A percentile compares a stretch with the other conserved stretches of the same genome.
These are phyloP conservation scores for Boechera divaricarpa DNA, from an alignment of 345 rosid genomes.

Conservation along the genomic window DNA sequence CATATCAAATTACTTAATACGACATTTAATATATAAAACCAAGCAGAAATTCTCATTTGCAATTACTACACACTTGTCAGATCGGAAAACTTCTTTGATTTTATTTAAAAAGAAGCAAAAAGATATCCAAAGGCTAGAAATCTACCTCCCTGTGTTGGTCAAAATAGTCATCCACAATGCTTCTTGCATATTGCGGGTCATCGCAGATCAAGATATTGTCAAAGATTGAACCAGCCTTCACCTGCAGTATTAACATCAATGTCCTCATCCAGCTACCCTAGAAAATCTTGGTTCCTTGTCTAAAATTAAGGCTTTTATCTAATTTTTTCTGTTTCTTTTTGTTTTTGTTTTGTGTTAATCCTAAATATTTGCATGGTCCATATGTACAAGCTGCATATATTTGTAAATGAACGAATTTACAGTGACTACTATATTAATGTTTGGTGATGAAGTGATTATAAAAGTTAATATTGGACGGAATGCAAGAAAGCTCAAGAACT, in stretches of 20 bases:
- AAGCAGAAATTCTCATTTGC: not conserved
- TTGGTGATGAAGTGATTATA: constrained; percentile 1
- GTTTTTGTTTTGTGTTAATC: not conserved
- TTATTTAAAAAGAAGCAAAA: constrained; percentile 5
- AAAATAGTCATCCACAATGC: constrained; percentile 68
- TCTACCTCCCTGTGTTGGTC: constrained; percentile 72
- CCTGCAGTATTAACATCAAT: constrained; percentile 54
- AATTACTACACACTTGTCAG: constrained; percentile 5
- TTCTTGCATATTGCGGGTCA: constrained; percentile 89
- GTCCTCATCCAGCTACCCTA: not conserved
- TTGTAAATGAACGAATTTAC: not conserved
- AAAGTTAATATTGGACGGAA: not conserved
- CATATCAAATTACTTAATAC: constrained; percentile 17
- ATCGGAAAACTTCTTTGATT: not conserved
- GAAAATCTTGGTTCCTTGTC: not conserved
- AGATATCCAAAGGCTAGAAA: constrained; percentile 18
- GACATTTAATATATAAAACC: constrained; percentile 15
- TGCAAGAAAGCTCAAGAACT: constrained; percentile 10
- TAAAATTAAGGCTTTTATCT: constrained; percentile 7
- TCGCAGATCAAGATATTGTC: constrained; percentile 89
- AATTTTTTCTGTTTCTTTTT: not conserved
- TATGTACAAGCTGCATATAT: constrained; percentile 18
- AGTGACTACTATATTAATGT: not conserved
- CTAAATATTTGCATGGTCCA: not conserved
- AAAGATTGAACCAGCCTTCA: constrained; percentile 89